Conservation (phyloP, 495 filamentous ascomycete species). For the Podospora fimiseda region DNA sequence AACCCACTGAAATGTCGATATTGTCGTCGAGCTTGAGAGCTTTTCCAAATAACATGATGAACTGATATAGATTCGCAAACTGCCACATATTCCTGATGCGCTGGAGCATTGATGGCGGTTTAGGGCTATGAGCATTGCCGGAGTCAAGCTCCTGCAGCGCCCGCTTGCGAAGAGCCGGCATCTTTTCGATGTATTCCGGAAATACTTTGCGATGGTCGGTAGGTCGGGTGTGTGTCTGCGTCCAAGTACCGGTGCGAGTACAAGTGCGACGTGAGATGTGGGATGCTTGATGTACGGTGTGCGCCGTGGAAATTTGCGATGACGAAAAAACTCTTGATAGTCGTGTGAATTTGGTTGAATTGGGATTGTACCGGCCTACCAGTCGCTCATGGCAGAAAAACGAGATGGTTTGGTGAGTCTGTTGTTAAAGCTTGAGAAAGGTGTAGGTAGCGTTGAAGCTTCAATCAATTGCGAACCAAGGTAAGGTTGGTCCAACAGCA, state of each 20-base stretch:
- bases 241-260: neutral
- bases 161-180: constrained; percentile 62
- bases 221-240: neutral
- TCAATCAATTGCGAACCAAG: neutral
- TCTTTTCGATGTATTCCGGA: constrained; percentile 26
- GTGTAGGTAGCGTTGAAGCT: neutral
- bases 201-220: too few relatives aligned
- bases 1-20: constrained; percentile 74
- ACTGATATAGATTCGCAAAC: constrained; percentile 92
- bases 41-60: constrained; percentile 80
- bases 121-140: constrained; percentile 17
- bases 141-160: constrained; percentile 58
- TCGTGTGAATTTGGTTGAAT: neutral
- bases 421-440: neutral
- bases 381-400: neutral
- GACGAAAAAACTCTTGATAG: neutral
- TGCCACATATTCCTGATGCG: constrained; percentile 86
- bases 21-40: constrained; percentile 83
- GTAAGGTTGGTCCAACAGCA: neutral
- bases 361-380: neutral
- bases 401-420: neutral
- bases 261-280: neutral
- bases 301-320: too few relatives aligned
- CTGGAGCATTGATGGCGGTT: constrained; percentile 48
- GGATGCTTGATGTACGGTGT: neutral